Evolutionary conservation across 495 filamentous ascomycete genomes (phyloP).

Genomic region (Entonaema liquescens): DNA sequence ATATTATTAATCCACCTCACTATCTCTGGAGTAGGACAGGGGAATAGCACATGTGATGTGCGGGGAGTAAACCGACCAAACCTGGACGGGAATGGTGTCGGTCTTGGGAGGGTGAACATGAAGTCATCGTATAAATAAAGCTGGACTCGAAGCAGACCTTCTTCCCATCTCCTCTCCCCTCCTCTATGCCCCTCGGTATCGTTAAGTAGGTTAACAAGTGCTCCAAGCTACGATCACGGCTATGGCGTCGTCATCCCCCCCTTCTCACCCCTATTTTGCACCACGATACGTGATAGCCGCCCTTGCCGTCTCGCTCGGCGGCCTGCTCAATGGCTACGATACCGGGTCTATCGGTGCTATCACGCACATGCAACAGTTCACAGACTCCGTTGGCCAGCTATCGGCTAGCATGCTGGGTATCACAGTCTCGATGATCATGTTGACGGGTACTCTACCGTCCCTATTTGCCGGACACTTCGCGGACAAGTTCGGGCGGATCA

Average conservation of each 20-base stretch:
- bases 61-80: conserved; percentile 20
- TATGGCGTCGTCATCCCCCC: conserved; percentile 17
- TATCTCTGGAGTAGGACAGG: background rate
- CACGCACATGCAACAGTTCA: conserved; percentile 67
- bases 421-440: conserved; percentile 69
- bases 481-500: conserved; percentile 64
- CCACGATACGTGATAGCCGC: conserved; percentile 42
- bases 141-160: background rate
- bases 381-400: conserved; percentile 57
- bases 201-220: background rate
- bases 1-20: background rate
- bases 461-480: conserved; percentile 70
- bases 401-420: conserved; percentile 66
- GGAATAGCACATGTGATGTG: background rate
- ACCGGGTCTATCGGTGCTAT: conserved; percentile 71
- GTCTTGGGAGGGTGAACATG: conserved; percentile 10
- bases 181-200: background rate
- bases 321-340: conserved; percentile 58
- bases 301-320: conserved; percentile 38
- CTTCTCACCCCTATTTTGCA: conserved; percentile 23
- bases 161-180: background rate
- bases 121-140: background rate
- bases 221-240: background rate
- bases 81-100: conserved; percentile 15
- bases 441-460: conserved; percentile 68